These are phyloP conservation scores for Erysimum cheiranthoides DNA, from an alignment of 345 rosid species.

Conservation along the genomic window DNA sequence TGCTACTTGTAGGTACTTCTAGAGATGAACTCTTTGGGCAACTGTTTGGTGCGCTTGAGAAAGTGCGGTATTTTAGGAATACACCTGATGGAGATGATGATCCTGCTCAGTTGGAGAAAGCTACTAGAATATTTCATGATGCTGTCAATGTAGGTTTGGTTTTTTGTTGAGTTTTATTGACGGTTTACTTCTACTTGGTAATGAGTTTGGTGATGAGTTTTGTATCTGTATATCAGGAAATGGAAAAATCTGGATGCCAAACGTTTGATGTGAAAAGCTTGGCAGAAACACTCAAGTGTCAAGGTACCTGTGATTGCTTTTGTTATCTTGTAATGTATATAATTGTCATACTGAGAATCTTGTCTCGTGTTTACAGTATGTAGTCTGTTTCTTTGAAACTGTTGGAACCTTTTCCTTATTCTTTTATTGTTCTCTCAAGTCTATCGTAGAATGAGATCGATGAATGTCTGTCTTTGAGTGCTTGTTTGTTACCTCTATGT, in stretches of 20 bases:
- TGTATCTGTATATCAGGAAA: slow-evolving; percentile 61
- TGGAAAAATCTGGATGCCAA: slow-evolving; percentile 72
- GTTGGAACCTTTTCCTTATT: background rate
- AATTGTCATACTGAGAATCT: background rate
- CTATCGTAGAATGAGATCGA: background rate
- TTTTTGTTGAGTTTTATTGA: slow-evolving; percentile 15
- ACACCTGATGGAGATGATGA: slow-evolving; percentile 72
- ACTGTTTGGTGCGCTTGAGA: slow-evolving; percentile 83
- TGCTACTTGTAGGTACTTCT: slow-evolving; percentile 56
- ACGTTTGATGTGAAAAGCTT: slow-evolving; percentile 54
- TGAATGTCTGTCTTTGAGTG: background rate
- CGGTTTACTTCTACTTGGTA: background rate
- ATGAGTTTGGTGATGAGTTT: slow-evolving; percentile 12
- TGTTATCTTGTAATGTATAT: background rate
- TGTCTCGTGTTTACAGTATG: background rate
- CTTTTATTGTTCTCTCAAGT: slow-evolving; percentile 5
- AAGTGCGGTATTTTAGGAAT: slow-evolving; percentile 57
- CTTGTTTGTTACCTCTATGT: background rate
- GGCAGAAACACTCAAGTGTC: slow-evolving; percentile 76
- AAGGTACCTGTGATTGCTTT: slow-evolving; percentile 56
- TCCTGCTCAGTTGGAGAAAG: slow-evolving; percentile 69
- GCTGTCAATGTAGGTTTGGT: slow-evolving; percentile 62
- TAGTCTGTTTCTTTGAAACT: slow-evolving; percentile 7
- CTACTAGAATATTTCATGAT: slow-evolving; percentile 70
- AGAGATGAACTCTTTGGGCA: slow-evolving; percentile 85